Base-by-base conservation (phyloP, 192 early-diverging fungal genomes). In the Coemansia sp. region DNA sequence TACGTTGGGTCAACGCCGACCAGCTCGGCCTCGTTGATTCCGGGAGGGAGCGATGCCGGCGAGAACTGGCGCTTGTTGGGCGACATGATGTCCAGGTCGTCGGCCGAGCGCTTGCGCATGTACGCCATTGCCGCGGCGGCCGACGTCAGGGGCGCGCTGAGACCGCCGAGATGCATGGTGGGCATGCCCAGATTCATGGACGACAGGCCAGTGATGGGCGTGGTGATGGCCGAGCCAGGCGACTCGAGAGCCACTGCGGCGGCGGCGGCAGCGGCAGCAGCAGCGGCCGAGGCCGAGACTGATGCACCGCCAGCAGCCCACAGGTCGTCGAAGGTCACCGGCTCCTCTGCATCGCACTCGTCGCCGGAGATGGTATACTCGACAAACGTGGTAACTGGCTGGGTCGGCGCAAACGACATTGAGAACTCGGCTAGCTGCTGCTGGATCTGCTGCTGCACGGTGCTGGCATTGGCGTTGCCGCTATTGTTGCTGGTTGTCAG, bases 331-430 rank as follows among this genome's bases (percentile, higher is more conserved):
- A 78, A n/a, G 25, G 53, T 36, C 1, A 69, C 36, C 3, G 85
- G 76, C 39, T 84, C 82, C 52, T 83, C 74, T 13, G 70, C 58
- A 35, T 87, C 86, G 48, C 83, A 69, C 24, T 83, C 74, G 51
- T 82, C 73, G 20, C 73, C 65, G 10, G 73, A 64, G 10, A 80
- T 62, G 25, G 71, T 61, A 27, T 81, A 71, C 57, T 84, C 75
- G 53, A 73, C 30, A 53, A 77, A 78, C 6, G 30, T 30, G 23
- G 62, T 65, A 22, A 61, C 30, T 16, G 29, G 67, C 36, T 76
- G 65, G 0, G 83, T 75, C 13, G 75, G 69, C 6, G 73, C 72
- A 61, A 77, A 74, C 0, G 70, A 49, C 49, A 60, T 68, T 16
- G 55, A 62, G 48, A 77, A 67, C 64, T 74, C 51, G 35, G 67